A percentile compares a stretch with the other conserved stretches of the same genome.
Conservation (phyloP, 2,329 filamentous ascomycete genomes). For the Ceratocystis cacaofunesta region DNA sequence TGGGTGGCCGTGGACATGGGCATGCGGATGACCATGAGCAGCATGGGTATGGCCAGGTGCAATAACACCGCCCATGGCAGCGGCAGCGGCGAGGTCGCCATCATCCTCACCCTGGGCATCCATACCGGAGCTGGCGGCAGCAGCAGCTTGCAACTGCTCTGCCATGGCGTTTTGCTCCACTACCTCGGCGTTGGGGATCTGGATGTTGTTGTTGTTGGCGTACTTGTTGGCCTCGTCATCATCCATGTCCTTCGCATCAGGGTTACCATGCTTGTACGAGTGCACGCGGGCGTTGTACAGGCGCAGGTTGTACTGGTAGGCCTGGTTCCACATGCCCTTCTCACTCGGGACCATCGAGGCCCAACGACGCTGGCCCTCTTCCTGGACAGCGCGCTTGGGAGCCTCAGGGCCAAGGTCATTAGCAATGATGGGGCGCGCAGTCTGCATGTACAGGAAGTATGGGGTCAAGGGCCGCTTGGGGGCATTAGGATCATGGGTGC, state of each 20-base stretch:
- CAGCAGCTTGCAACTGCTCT: slow-evolving; percentile 38
- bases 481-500: slow-evolving; percentile 76
- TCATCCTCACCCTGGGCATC: slow-evolving; percentile 30
- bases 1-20: background rate
- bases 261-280: slow-evolving; percentile 48
- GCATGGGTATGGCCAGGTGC: background rate
- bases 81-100: slow-evolving; percentile 22
- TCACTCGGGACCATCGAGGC: slow-evolving; percentile 57
- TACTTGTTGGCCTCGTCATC: slow-evolving; percentile 47
- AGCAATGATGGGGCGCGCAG: slow-evolving; percentile 69
- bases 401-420: slow-evolving; percentile 59
- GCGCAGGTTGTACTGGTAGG: slow-evolving; percentile 52
- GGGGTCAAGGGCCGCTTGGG: slow-evolving; percentile 88
- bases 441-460: slow-evolving; percentile 89
- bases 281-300: slow-evolving; percentile 51
- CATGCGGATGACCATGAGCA: slow-evolving; percentile 17
- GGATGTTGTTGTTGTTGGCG: slow-evolving; percentile 42
- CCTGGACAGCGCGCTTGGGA: slow-evolving; percentile 73
- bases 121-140: slow-evolving; percentile 24
- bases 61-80: background rate
- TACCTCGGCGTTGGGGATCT: slow-evolving; percentile 35
- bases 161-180: slow-evolving; percentile 42
- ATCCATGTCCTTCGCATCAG: slow-evolving; percentile 42
- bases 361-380: slow-evolving; percentile 80
- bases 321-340: slow-evolving; percentile 55